Conservation (phyloP, 148 eudicot species). For the Rhododendron vialii region DNA sequence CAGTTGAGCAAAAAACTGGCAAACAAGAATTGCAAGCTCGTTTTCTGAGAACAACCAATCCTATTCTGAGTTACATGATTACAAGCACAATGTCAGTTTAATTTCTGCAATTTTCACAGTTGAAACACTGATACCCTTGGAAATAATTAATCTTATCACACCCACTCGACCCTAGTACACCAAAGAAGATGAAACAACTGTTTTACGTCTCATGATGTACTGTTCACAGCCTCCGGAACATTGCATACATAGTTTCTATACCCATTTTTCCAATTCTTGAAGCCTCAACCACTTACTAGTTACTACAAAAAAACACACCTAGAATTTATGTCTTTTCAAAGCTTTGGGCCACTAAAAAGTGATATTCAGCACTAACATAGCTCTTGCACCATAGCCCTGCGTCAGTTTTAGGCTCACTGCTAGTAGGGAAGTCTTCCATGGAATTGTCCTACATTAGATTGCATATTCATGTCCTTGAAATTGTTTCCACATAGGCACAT, state of each 20-base stretch:
- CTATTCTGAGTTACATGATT: neutral
- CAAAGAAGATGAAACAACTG: neutral
- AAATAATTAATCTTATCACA: neutral
- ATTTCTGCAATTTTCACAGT: neutral
- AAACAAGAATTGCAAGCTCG: neutral
- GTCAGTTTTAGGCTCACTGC: neutral
- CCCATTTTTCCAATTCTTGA: neutral
- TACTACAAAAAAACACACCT: neutral
- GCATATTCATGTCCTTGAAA: neutral
- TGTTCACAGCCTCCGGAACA: neutral
- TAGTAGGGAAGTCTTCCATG: neutral
- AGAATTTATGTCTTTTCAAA: neutral
- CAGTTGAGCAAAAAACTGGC: neutral
- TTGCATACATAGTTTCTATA: neutral
- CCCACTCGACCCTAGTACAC: neutral
- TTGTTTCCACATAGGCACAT: neutral
- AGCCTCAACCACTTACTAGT: neutral
- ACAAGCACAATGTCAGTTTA: neutral
- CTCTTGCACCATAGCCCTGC: neutral
- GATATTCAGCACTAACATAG: neutral
- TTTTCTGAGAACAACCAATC: neutral
- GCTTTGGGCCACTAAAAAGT: neutral
- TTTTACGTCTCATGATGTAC: neutral
- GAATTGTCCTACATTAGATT: neutral
- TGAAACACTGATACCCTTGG: neutral